Base-by-base conservation (phyloP, 2,329 filamentous ascomycete species). In the Neonectria coccinea region DNA sequence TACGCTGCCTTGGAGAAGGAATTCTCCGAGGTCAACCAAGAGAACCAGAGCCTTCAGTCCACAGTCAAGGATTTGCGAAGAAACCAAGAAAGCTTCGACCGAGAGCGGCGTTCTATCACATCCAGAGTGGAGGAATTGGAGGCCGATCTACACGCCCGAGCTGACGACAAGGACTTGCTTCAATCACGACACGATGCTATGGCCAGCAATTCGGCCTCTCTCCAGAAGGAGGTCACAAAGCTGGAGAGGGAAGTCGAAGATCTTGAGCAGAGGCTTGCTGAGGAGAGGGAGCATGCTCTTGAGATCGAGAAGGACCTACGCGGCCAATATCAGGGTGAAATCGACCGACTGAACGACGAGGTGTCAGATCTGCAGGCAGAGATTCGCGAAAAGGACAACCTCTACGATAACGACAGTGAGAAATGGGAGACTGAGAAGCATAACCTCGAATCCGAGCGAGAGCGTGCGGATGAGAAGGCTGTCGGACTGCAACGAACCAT, bases 321-420 rank as follows among this genome's bases (percentile, higher is more conserved):
- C 25, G 68, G 67, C n/a, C 80, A 82, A 58, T 81, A 81, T 67
- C 74, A 76, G 41, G 79, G 79, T 36, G 83, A 86, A 66, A 79
- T 86, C 25, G 82, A 85, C 60, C 80, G 83, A 36, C 78, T 88
- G 16, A 84, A 84, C 65, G 80, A 84, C 66, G 85, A 92, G 77
- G 88, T 90, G 22, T 88, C 86, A 56, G 82, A 85, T 57, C 80
- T 92, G 5, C 88, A 90, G 63, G 85, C 88, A 20, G 86, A 91
- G 67, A 83, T 92, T 33, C 86, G 88, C 68, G 88, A 92, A 69
- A 91, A 89, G 68, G 89, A 92, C 70, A 90, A 89, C 52, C 82
- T 91, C 41, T 90, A 91, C 78, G 89, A 90, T 63, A 87, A 90
- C 62, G 89, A 92, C 72, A 88, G 86, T 75, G 91, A 93, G 67